Percentiles rank a stretch among this genome's conserved stretches.
phyloP scores from a whole-genome alignment of 78 protist species.

The Salpingoeca rosetta region DNA sequence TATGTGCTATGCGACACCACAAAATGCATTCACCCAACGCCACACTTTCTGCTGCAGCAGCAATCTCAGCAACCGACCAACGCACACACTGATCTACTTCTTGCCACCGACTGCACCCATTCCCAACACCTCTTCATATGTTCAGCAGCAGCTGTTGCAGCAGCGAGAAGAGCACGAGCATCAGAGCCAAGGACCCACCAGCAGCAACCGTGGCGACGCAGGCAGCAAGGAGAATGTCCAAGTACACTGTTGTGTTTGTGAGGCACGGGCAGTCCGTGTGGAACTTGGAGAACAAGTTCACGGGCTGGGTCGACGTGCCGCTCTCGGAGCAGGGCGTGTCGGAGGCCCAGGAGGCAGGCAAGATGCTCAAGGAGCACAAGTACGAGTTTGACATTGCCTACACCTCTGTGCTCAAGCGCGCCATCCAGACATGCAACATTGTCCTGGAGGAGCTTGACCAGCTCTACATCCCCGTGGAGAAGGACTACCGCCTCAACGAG shows the following conservation, averaged over 20 bases:
- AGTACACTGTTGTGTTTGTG: neutral
- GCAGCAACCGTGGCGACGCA: neutral
- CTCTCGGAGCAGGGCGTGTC: constrained; percentile 55
- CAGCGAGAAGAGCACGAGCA: neutral
- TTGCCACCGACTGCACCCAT: neutral
- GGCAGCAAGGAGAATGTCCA: neutral
- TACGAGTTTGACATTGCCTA: constrained; percentile 56
- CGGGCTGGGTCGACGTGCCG: constrained; percentile 88
- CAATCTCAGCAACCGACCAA: neutral
- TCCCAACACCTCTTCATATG: too few species aligned
- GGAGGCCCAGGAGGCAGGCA: constrained; percentile 78
- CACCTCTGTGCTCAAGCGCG: constrained; percentile 75
- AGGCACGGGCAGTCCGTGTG: constrained; percentile 27
- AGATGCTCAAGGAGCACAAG: constrained; percentile 18
- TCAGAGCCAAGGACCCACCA: neutral
- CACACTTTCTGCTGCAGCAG: neutral
- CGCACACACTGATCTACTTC: neutral
- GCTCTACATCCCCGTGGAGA: constrained; percentile 5
- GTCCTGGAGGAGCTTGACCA: constrained; percentile 49
- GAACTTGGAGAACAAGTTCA: constrained; percentile 76
- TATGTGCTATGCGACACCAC: too few species aligned
- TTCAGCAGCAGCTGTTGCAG: neutral
- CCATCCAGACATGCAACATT: constrained; percentile 60
- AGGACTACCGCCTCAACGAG: constrained; percentile 84
- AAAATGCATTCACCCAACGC: too few species aligned